These are phyloP conservation scores for Scytalidium sp. DNA, from an alignment of 2,329 filamentous ascomycete genomes.

Conservation along the genomic window DNA sequence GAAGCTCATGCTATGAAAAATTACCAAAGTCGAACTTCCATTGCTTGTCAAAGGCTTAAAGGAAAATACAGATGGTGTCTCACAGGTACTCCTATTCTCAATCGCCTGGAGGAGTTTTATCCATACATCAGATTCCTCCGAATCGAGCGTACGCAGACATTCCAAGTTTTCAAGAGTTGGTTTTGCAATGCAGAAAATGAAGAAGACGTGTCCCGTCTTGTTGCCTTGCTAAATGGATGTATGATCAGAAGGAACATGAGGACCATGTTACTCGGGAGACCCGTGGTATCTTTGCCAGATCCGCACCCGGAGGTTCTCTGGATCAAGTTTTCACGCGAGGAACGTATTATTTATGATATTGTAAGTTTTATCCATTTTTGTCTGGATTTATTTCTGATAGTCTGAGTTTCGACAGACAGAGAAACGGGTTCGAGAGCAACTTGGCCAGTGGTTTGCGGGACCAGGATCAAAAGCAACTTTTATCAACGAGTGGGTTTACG, in stretches of 20 bases:
- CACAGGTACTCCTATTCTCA: conserved; percentile 27
- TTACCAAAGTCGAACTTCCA: conserved; percentile 32
- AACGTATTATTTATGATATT: conserved; percentile 51
- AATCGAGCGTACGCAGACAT: neutral
- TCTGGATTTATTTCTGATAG: neutral
- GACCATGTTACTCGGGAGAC: conserved; percentile 48
- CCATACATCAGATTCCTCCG: conserved; percentile 28
- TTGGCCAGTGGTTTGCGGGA: conserved; percentile 20
- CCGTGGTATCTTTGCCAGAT: conserved; percentile 51
- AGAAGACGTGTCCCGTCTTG: conserved; percentile 17
- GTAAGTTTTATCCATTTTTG: conserved; percentile 39
- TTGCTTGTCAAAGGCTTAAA: conserved; percentile 38
- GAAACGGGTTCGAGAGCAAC: conserved; percentile 22
- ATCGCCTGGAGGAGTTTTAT: conserved; percentile 27
- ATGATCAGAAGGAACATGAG: conserved; percentile 55
- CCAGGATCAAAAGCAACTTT: conserved; percentile 18
- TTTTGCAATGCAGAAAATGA: conserved; percentile 24
- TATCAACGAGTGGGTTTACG: conserved; percentile 23
- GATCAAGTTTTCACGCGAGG: conserved; percentile 48
- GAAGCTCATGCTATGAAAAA: conserved; percentile 58
- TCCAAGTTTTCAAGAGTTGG: conserved; percentile 18
- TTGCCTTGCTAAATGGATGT: conserved; percentile 29
- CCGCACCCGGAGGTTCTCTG: conserved; percentile 39
- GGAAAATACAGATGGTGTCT: conserved; percentile 28
- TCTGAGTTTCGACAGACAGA: conserved; percentile 31